Conservation (phyloP, 2,329 filamentous ascomycete species). For the Sporothrix curviconia region DNA sequence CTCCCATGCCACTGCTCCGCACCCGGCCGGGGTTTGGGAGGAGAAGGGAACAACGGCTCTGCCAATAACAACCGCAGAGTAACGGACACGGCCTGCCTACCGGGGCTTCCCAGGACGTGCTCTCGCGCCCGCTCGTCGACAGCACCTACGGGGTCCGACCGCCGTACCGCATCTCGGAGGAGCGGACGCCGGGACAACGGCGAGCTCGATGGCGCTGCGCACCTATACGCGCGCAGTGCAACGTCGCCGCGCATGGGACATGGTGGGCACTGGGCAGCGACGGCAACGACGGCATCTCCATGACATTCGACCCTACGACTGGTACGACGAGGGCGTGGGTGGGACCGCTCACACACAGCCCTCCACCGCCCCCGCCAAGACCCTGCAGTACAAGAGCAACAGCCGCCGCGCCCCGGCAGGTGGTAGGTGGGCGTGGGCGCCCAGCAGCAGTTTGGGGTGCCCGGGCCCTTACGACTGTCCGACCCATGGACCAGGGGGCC, state of each 20-base stretch:
- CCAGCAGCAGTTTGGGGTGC: not conserved
- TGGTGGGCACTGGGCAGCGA: no score
- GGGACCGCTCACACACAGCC: slow-evolving; percentile 4
- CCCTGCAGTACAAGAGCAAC: slow-evolving; percentile 18
- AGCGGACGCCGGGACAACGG: slow-evolving; percentile 27
- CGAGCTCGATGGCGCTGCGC: not conserved
- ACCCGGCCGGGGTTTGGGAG: slow-evolving; percentile 23
- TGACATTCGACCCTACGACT: slow-evolving; percentile 62
- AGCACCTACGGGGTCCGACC: slow-evolving; percentile 1
- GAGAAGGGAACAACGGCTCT: not conserved
- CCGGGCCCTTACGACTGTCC: no score
- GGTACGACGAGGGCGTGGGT: slow-evolving; percentile 34
- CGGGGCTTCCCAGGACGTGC: slow-evolving; percentile 8
- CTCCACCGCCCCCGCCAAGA: slow-evolving; percentile 28
- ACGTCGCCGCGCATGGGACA: slow-evolving; percentile 17
- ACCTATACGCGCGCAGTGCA: not conserved
- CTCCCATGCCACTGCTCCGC: slow-evolving; percentile 24
- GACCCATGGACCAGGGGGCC: slow-evolving; percentile 68
- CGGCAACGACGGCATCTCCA: slow-evolving; percentile 47
- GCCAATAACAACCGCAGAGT: slow-evolving; percentile 2
- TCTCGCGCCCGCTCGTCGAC: slow-evolving; percentile 4
- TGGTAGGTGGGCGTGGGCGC: no score
- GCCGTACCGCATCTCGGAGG: slow-evolving; percentile 20
- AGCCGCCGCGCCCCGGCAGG: no score
- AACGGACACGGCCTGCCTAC: slow-evolving; percentile 13